A percentile compares a stretch with the other conserved stretches of the same genome.
phyloP scores from a whole-genome alignment of 225 moss, liverwort and hornwort species.

The Anthoceros angustus region DNA sequence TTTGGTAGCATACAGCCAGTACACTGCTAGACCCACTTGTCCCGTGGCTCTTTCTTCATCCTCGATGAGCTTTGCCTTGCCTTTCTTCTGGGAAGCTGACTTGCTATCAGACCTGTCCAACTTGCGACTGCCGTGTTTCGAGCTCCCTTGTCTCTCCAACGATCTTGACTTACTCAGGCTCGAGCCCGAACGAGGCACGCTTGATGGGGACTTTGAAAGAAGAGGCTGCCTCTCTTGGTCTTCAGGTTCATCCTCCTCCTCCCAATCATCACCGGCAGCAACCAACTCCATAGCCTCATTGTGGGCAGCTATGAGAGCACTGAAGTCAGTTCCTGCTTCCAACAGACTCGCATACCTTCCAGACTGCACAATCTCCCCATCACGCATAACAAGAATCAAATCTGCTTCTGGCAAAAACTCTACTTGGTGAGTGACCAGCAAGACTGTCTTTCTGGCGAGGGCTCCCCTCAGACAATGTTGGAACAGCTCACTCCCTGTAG shows the following conservation, averaged over 20 bases:
- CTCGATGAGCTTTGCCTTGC: conserved; percentile 18
- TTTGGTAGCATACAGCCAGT: conserved; percentile 36
- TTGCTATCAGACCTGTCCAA: conserved; percentile 13
- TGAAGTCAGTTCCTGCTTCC: conserved; percentile 27
- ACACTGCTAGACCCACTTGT: conserved; percentile 22
- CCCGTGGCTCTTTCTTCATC: conserved; percentile 28
- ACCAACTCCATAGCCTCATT: conserved; percentile 28
- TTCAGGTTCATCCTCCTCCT: conserved; percentile 4
- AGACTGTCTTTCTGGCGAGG: conserved; percentile 34
- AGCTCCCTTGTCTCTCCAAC: not conserved
- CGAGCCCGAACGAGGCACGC: not conserved
- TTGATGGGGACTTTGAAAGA: conserved; percentile 9
- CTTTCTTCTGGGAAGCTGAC: conserved; percentile 12
- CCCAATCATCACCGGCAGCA: conserved; percentile 6
- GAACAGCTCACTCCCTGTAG: conserved; percentile 36
- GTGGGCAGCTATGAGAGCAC: conserved; percentile 29
- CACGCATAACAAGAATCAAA: conserved; percentile 41
- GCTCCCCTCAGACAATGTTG: conserved; percentile 39
- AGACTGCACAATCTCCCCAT: conserved; percentile 46
- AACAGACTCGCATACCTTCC: conserved; percentile 40
- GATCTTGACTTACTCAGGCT: not conserved
- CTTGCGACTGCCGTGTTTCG: conserved; percentile 7
- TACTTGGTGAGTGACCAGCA: conserved; percentile 51
- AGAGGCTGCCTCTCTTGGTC: conserved; percentile 8
- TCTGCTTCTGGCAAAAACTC: conserved; percentile 42